Evolutionary conservation across 768 basidiomycete species (phyloP).

Genomic region (Suillus spraguei): DNA sequence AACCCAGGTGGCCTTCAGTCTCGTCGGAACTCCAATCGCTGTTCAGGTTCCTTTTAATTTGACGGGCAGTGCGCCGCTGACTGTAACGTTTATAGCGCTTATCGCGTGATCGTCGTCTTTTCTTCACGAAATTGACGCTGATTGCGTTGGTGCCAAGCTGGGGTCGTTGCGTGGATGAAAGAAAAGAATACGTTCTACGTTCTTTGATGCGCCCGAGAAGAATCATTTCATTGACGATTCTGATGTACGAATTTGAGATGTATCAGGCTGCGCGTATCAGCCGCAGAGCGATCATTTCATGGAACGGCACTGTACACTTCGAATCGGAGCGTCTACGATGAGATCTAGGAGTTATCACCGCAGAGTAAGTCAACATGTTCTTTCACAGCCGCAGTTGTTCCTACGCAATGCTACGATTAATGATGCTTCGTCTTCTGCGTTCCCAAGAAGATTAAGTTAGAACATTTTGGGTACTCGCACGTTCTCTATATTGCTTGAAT

Average conservation of each 20-base stretch:
- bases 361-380: neutral
- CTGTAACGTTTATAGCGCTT: slow-evolving; percentile 4
- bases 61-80: slow-evolving; percentile 3
- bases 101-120: neutral
- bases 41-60: slow-evolving; percentile 7
- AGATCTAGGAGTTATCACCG: neutral
- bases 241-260: neutral
- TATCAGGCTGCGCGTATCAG: neutral
- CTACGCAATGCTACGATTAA: neutral
- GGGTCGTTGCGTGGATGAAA: neutral
- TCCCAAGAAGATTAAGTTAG: neutral
- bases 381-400: slow-evolving; percentile 1
- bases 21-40: slow-evolving; percentile 8
- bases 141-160: neutral
- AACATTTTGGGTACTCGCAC: neutral
- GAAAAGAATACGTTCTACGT: neutral
- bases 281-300: neutral
- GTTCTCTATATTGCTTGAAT: neutral
- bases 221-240: neutral
- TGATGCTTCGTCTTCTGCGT: neutral
- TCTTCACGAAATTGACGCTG: neutral
- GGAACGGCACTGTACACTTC: neutral
- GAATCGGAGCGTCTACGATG: neutral
- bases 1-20: neutral
- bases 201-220: neutral